Percentiles rank a stretch among this genome's conserved stretches.
phyloP scores from a whole-genome alignment of 148 eudicot genomes.

The Rhododendron henanense region DNA sequence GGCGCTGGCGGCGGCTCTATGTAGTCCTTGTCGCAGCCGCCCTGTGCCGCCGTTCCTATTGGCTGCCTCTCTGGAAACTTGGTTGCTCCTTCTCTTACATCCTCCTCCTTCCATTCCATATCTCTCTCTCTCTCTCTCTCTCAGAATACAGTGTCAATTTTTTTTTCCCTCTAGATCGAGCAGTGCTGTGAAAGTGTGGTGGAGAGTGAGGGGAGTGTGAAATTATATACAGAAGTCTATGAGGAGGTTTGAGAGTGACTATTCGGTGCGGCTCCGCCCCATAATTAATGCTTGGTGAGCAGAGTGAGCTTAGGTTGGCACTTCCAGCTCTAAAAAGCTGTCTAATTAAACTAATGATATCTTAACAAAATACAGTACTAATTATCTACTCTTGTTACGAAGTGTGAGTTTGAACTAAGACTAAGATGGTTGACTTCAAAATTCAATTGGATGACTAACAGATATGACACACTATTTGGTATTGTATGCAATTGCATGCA shows the following conservation, averaged over 20 bases:
- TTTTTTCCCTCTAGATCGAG: not conserved
- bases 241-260: not conserved
- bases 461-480: too few species aligned
- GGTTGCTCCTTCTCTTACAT: slow-evolving; percentile 22
- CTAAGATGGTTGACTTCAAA: too few species aligned
- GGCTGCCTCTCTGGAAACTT: slow-evolving; percentile 21
- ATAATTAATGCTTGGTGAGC: not conserved
- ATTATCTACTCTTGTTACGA: too few species aligned
- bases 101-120: slow-evolving; percentile 17
- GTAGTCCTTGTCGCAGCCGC: slow-evolving; percentile 16
- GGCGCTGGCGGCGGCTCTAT: slow-evolving; percentile 52
- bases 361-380: not conserved
- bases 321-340: not conserved
- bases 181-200: not conserved
- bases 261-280: not conserved
- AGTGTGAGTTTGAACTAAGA: too few species aligned
- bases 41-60: slow-evolving; percentile 23
- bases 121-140: slow-evolving; percentile 4
- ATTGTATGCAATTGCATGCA: too few species aligned
- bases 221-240: not conserved
- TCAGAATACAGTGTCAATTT: too few species aligned
- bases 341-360: not conserved
- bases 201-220: not conserved
- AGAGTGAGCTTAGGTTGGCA: not conserved
- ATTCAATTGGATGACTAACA: too few species aligned